Conservation (phyloP, 2,329 filamentous ascomycete species). For the Fusarium coicis region DNA sequence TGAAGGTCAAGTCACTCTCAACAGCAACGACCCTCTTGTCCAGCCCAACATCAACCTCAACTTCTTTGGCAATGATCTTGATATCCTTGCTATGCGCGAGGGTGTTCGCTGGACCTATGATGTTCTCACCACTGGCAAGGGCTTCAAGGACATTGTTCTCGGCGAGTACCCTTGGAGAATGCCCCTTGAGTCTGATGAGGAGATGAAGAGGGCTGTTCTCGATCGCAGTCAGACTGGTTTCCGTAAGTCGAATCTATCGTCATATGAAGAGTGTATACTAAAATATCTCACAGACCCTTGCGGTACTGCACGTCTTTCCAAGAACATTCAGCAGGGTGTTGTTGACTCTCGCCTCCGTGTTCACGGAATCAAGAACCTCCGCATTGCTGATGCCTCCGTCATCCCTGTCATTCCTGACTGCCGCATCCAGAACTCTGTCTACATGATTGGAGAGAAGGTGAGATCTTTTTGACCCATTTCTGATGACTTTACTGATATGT, state of each 20-base stretch:
- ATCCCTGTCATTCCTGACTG: slow-evolving; percentile 66
- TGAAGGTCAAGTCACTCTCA: slow-evolving; percentile 65
- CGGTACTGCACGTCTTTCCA: slow-evolving; percentile 64
- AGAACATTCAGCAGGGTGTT: slow-evolving; percentile 58
- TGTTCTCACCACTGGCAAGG: slow-evolving; percentile 66
- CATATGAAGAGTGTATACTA: not conserved
- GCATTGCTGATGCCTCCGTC: slow-evolving; percentile 66
- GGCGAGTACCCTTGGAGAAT: slow-evolving; percentile 70
- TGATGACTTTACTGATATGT: not conserved
- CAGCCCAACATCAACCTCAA: slow-evolving; percentile 70
- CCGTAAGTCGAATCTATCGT: slow-evolving; percentile 35
- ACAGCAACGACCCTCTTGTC: slow-evolving; percentile 65
- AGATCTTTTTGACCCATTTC: fast-evolving
- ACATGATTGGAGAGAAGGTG: slow-evolving; percentile 68
- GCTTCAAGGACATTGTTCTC: slow-evolving; percentile 64
- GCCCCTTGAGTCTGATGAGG: slow-evolving; percentile 64
- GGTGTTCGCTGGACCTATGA: slow-evolving; percentile 67
- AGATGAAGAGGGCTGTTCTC: slow-evolving; percentile 65
- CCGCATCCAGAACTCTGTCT: slow-evolving; percentile 69
- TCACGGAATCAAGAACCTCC: slow-evolving; percentile 62
- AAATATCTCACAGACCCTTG: slow-evolving; percentile 55
- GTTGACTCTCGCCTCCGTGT: slow-evolving; percentile 63
- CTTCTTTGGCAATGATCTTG: slow-evolving; percentile 66
- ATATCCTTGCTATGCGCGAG: slow-evolving; percentile 67
- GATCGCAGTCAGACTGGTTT: slow-evolving; percentile 70